Percentiles rank a stretch among this genome's conserved stretches.
phyloP scores from a whole-genome alignment of 495 filamentous ascomycete species.

The Aspergillus sclerotioniger region DNA sequence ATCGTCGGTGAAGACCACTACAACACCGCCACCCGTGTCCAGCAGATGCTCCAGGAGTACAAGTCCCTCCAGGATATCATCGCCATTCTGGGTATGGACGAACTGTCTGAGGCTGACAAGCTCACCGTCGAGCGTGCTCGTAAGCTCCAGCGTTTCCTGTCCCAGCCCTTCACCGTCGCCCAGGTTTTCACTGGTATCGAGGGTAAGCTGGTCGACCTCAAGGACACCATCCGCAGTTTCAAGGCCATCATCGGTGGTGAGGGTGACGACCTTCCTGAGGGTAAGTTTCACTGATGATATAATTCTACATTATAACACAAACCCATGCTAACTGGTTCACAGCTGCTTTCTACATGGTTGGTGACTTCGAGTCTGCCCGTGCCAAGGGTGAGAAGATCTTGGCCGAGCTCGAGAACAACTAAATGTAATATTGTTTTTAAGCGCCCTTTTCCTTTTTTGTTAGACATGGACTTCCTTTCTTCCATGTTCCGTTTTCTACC shows the following conservation, averaged over 20 bases:
- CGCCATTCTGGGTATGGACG: conserved; percentile 99
- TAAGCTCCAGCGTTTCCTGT: conserved; percentile 99
- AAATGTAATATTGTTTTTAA: conserved; percentile 52
- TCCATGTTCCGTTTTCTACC: conserved; percentile 39
- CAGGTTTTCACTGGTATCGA: conserved; percentile 99
- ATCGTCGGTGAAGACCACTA: conserved; percentile 98
- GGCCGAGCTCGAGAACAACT: conserved; percentile 82
- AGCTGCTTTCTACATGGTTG: conserved; percentile 97
- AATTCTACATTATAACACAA: background rate
- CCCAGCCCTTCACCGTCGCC: conserved; percentile 97
- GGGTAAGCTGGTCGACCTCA: conserved; percentile 93
- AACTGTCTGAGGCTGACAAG: conserved; percentile 98
- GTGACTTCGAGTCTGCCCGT: conserved; percentile 87
- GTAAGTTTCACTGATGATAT: too few species aligned
- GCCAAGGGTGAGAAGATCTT: conserved; percentile 99
- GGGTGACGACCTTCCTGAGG: conserved; percentile 92
- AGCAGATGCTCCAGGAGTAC: conserved; percentile 99
- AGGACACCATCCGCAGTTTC: conserved; percentile 97
- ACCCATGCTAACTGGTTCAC: conserved; percentile 14
- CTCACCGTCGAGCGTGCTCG: conserved; percentile 99
- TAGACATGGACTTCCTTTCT: conserved; percentile 32
- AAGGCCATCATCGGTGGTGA: conserved; percentile 96
- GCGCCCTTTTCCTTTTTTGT: conserved; percentile 38
- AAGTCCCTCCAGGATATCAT: conserved; percentile 99
- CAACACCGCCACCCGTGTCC: conserved; percentile 86